These are phyloP conservation scores for Vaccinium myrtillus DNA, from an alignment of 148 eudicot species.

Conservation along the genomic window DNA sequence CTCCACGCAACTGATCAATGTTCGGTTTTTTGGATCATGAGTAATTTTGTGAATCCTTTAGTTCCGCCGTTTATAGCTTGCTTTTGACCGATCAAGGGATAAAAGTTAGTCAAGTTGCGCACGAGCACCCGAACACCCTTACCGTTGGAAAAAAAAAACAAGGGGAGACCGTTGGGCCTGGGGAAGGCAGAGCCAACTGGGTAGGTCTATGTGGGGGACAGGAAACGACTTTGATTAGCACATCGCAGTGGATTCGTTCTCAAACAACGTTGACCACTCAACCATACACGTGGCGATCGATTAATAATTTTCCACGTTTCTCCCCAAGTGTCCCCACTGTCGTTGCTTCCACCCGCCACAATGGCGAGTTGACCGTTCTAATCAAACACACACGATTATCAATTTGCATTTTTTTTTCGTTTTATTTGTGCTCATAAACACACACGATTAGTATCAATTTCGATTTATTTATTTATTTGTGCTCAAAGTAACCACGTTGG, in stretches of 20 bases:
- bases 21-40: too few species aligned
- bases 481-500: too few species aligned
- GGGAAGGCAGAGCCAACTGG: neutral
- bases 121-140: too few species aligned
- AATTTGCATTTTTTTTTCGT: too few species aligned
- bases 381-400: neutral
- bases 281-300: conserved; percentile 10
- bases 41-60: too few species aligned
- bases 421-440: too few species aligned
- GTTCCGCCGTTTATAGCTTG: too few species aligned
- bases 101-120: too few species aligned
- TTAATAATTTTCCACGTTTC: neutral
- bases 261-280: conserved; percentile 6
- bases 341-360: neutral
- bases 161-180: neutral
- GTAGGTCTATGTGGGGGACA: neutral
- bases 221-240: neutral
- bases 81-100: too few species aligned
- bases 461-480: too few species aligned
- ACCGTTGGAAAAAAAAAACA: neutral
- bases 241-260: conserved; percentile 11
- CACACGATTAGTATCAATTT: too few species aligned
- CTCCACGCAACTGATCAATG: too few species aligned
- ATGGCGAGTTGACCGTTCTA: neutral
- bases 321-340: neutral